Evolutionary conservation across 1,284 basidiomycete species (phyloP).

Genomic region (Ganoderma sinense): DNA sequence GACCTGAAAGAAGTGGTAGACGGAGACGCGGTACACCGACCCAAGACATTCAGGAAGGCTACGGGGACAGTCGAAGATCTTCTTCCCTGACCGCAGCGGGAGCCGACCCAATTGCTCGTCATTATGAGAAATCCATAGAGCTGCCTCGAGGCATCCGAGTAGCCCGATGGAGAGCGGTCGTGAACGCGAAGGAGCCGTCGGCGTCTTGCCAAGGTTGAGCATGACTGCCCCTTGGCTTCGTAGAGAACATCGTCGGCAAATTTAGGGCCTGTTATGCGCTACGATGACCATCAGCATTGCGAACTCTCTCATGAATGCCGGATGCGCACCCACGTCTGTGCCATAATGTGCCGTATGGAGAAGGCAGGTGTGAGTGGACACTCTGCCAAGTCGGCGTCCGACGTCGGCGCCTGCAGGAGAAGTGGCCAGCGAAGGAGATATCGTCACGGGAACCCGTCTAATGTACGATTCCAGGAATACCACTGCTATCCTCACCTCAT

Average conservation of each 20-base stretch:
- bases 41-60: not conserved
- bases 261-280: not conserved
- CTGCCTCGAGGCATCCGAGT: not conserved
- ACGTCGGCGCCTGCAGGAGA: not conserved
- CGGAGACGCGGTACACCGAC: not conserved
- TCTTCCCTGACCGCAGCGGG: conserved; percentile 4
- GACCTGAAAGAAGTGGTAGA: not conserved
- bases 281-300: not conserved
- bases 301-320: conserved; percentile 7
- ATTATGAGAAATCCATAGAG: not conserved
- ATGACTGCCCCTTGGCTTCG: not conserved
- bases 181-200: not conserved
- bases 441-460: not conserved
- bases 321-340: conserved; percentile 2
- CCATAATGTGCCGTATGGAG: conserved; percentile 1
- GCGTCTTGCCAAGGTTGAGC: not conserved
- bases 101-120: not conserved
- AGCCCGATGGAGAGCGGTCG: not conserved
- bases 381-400: conserved; percentile 3
- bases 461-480: not conserved
- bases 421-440: conserved; percentile 1
- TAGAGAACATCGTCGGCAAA: not conserved
- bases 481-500: not conserved
- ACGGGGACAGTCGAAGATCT: not conserved
- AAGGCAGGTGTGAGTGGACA: not conserved